Conservation (phyloP, 2,329 filamentous ascomycete species). For the Aureobasidium sp. region DNA sequence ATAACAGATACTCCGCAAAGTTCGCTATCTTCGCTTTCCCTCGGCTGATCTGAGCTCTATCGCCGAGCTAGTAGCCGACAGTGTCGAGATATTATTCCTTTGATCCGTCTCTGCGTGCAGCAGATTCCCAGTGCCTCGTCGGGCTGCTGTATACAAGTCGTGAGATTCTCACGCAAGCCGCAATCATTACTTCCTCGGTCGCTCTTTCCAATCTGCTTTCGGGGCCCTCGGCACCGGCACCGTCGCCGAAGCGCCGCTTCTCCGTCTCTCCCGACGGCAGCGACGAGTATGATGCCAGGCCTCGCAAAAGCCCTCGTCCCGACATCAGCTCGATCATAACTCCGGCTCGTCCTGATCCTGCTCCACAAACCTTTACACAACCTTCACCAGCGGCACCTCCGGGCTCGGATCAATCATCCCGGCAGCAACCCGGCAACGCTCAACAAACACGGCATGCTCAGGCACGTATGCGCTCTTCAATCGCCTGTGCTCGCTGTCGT, state of each 20-base stretch:
- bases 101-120: constrained; percentile 11
- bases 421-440: not conserved
- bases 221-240: constrained; percentile 7
- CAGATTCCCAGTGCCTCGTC: not conserved
- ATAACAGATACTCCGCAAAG: constrained; percentile 10
- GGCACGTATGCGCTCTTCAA: constrained; percentile 62
- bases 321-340: not conserved
- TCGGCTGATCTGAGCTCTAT: constrained; percentile 12
- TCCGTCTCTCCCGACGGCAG: constrained; percentile 13
- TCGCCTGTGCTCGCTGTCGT: constrained; percentile 69
- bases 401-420: not conserved
- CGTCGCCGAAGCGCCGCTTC: constrained; percentile 13
- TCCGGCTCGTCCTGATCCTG: not conserved
- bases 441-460: constrained; percentile 15
- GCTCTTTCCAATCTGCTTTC: constrained; percentile 14
- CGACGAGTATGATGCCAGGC: constrained; percentile 12
- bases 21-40: constrained; percentile 12
- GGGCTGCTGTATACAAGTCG: constrained; percentile 9
- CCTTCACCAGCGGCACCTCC: not conserved
- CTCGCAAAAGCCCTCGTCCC: constrained; percentile 11
- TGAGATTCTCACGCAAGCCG: constrained; percentile 14
- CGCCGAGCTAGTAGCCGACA: constrained; percentile 12
- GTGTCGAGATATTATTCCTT: constrained; percentile 4
- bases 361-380: not conserved
- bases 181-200: constrained; percentile 16